These are phyloP conservation scores for Hamamelis virginiana DNA, from an alignment of 164 flowering plant genomes.

Conservation along the genomic window DNA sequence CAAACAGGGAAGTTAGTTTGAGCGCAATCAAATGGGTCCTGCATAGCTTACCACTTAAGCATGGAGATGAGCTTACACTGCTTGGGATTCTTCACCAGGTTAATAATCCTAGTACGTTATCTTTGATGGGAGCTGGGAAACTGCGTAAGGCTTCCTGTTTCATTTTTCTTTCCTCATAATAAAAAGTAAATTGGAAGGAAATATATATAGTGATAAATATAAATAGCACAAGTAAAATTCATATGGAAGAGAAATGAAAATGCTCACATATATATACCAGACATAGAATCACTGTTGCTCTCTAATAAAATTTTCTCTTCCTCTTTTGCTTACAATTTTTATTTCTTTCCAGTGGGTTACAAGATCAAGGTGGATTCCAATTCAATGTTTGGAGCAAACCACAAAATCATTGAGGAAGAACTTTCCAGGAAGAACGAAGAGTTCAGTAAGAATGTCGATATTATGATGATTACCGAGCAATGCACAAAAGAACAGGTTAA, in stretches of 20 bases:
- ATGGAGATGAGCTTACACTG: conserved; percentile 59
- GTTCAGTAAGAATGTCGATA: conserved; percentile 31
- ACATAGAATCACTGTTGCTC: too few relatives aligned
- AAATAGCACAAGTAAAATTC: not conserved
- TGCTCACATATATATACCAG: not conserved
- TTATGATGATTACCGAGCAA: conserved; percentile 23
- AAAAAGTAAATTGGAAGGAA: not conserved
- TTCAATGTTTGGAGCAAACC: conserved; percentile 38
- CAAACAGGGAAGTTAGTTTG: conserved; percentile 40
- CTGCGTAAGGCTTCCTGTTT: conserved; percentile 31
- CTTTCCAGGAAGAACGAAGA: conserved; percentile 39
- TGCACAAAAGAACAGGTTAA: conserved; percentile 36
- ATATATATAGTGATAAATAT: not conserved
- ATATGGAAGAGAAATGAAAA: not conserved
- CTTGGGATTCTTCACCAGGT: conserved; percentile 68
- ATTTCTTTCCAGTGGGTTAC: conserved; percentile 45
- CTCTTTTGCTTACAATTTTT: not conserved
- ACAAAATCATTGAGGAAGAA: conserved; percentile 37
- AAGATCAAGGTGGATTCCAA: conserved; percentile 44
- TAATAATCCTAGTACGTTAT: conserved; percentile 67
- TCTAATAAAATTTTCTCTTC: not conserved
- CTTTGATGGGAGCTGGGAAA: conserved; percentile 36
- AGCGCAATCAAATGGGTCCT: conserved; percentile 39
- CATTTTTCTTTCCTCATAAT: not conserved
- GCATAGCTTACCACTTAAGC: conserved; percentile 38